Conservation (phyloP, 2,329 filamentous ascomycete species). For the Aspergillus persii region DNA sequence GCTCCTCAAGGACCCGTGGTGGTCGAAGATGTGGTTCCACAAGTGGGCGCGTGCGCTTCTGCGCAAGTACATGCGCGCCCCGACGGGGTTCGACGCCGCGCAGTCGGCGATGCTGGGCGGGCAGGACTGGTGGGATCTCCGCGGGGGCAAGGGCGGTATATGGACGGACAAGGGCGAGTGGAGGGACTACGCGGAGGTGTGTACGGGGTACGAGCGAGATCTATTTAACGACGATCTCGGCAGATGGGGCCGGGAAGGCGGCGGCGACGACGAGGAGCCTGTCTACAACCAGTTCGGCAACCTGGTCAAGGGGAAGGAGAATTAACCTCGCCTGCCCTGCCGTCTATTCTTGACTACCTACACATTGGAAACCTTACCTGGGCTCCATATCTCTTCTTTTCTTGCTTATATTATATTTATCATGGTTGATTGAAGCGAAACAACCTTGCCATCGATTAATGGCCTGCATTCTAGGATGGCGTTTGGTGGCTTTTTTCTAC, state of each 20-base stretch:
- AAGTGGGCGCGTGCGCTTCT: constrained; percentile 49
- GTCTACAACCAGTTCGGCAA: constrained; percentile 41
- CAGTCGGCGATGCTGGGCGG: constrained; percentile 47
- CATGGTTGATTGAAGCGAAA: background rate
- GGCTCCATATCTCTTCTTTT: background rate
- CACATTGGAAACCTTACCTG: background rate
- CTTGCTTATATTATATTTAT: background rate
- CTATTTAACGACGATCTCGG: constrained; percentile 51
- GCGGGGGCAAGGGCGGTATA: constrained; percentile 53
- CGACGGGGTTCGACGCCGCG: constrained; percentile 43
- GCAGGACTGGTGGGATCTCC: constrained; percentile 48
- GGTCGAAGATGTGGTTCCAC: constrained; percentile 51
- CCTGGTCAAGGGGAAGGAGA: constrained; percentile 35
- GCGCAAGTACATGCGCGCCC: constrained; percentile 47
- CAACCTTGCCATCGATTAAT: background rate
- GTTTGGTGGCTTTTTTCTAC: background rate
- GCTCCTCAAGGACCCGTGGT: constrained; percentile 35
- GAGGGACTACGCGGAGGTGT: constrained; percentile 51
- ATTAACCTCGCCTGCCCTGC: background rate
- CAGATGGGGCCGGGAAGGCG: constrained; percentile 37
- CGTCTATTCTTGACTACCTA: background rate
- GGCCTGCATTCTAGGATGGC: constrained; percentile 1
- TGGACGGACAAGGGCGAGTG: constrained; percentile 53
- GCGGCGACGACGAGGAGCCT: constrained; percentile 27
- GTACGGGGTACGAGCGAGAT: constrained; percentile 42